Conservation (phyloP, 106 monocot genomes). For the Phalaenopsis equestris region DNA sequence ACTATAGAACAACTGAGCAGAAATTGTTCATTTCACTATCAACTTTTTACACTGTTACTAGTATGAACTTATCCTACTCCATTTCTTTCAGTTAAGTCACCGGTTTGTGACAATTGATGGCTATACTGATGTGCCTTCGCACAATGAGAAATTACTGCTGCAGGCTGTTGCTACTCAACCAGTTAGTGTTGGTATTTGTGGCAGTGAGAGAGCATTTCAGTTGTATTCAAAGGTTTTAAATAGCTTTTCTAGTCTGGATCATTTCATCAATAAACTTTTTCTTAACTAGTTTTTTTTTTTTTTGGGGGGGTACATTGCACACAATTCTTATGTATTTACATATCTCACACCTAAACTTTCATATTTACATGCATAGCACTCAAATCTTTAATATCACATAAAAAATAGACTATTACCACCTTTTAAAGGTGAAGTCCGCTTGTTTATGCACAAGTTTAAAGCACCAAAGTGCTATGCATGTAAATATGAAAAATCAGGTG, state of each 20-base stretch:
- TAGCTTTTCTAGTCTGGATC: background rate
- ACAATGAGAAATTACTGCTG: slow-evolving; percentile 63
- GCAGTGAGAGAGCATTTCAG: slow-evolving; percentile 81
- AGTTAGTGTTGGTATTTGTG: slow-evolving; percentile 91
- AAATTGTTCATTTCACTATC: background rate
- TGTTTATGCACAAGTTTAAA: no score
- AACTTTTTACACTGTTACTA: background rate
- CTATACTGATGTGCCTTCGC: slow-evolving; percentile 70
- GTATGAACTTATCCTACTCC: background rate
- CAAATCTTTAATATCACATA: no score
- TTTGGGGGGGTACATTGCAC: no score
- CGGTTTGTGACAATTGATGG: slow-evolving; percentile 87
- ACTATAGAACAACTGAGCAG: background rate
- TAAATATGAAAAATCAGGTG: no score
- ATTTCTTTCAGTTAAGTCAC: slow-evolving; percentile 35
- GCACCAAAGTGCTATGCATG: no score
- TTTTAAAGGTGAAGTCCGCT: no score
- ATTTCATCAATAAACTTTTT: background rate
- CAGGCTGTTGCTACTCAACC: slow-evolving; percentile 89
- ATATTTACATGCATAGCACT: no score
- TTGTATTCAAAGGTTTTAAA: slow-evolving; percentile 65
- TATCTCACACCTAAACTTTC: no score
- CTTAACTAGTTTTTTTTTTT: background rate
- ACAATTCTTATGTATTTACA: no score
- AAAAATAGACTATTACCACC: no score